phyloP scores from a whole-genome alignment of 805 yeast species.

The Phaffomyces opuntiae region DNA sequence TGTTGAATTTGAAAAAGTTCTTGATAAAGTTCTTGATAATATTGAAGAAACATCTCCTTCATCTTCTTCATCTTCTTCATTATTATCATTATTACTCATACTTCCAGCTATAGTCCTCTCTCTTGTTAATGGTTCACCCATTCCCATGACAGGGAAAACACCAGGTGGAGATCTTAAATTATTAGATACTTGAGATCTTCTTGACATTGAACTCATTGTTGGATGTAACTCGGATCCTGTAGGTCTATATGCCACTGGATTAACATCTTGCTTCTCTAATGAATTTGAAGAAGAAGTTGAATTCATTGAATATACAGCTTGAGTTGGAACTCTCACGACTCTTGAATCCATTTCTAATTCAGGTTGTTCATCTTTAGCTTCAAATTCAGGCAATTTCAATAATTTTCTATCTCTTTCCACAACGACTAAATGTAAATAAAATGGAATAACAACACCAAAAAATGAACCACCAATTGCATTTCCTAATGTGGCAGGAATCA shows the following conservation, averaged over 20 bases:
- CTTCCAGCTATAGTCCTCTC: slow-evolving; percentile 52
- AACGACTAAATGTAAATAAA: slow-evolving; percentile 63
- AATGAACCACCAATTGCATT: slow-evolving; percentile 73
- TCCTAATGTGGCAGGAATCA: slow-evolving; percentile 68
- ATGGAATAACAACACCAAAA: slow-evolving; percentile 60
- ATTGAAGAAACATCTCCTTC: slow-evolving; percentile 9
- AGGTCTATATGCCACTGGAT: slow-evolving; percentile 18
- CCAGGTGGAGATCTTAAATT: slow-evolving; percentile 56
- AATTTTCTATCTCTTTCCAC: slow-evolving; percentile 63
- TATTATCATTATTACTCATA: slow-evolving; percentile 12
- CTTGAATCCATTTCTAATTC: slow-evolving; percentile 71
- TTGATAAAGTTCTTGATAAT: slow-evolving; percentile 10
- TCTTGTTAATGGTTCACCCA: slow-evolving; percentile 56
- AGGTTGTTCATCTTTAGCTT: slow-evolving; percentile 75
- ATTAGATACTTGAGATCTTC: slow-evolving; percentile 1
- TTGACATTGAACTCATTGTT: slow-evolving; percentile 6
- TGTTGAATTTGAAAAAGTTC: slow-evolving; percentile 6
- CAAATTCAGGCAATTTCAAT: slow-evolving; percentile 60
- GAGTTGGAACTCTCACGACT: slow-evolving; percentile 48
- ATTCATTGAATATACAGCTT: background rate
- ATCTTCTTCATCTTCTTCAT: background rate
- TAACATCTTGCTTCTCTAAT: slow-evolving; percentile 3
- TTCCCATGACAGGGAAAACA: slow-evolving; percentile 73
- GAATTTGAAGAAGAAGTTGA: background rate
- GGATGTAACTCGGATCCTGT: slow-evolving; percentile 1